Percentiles rank a stretch among this genome's conserved stretches.
These are phyloP conservation scores for Penicillium sclerotigenum DNA, from an alignment of 2,329 filamentous ascomycete genomes.

Conservation along the genomic window DNA sequence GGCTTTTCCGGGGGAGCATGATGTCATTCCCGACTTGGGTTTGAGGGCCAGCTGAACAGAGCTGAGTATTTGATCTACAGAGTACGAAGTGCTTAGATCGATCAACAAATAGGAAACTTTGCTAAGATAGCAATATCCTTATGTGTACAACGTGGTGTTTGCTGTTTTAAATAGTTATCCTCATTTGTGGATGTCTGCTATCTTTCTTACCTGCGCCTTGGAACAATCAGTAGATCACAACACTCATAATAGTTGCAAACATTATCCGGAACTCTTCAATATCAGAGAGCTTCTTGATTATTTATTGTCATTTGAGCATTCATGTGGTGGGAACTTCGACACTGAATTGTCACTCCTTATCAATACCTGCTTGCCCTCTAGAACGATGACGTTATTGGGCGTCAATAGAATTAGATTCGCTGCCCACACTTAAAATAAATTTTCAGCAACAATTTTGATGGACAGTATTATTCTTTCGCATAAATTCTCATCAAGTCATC, in stretches of 20 bases:
- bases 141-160: no score
- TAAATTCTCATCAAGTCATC: not conserved
- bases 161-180: not conserved
- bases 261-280: not conserved
- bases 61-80: not conserved
- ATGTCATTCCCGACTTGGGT: conserved; percentile 10
- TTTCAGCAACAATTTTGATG: no score
- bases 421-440: not conserved
- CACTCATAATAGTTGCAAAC: not conserved
- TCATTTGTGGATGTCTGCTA: not conserved
- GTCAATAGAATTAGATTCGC: conserved; percentile 5
- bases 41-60: not conserved
- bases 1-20: not conserved
- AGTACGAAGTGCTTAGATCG: not conserved
- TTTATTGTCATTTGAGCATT: not conserved
- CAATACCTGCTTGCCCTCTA: not conserved
- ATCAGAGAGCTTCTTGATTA: accelerated
- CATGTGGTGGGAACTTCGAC: not conserved
- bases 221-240: not conserved
- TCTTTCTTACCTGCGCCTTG: no score
- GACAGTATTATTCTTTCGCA: not conserved
- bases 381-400: conserved; percentile 14
- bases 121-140: not conserved
- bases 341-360: not conserved
- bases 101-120: not conserved